These are phyloP conservation scores for Coemansia sp. DNA, from an alignment of 192 early-diverging fungal species.

Conservation along the genomic window DNA sequence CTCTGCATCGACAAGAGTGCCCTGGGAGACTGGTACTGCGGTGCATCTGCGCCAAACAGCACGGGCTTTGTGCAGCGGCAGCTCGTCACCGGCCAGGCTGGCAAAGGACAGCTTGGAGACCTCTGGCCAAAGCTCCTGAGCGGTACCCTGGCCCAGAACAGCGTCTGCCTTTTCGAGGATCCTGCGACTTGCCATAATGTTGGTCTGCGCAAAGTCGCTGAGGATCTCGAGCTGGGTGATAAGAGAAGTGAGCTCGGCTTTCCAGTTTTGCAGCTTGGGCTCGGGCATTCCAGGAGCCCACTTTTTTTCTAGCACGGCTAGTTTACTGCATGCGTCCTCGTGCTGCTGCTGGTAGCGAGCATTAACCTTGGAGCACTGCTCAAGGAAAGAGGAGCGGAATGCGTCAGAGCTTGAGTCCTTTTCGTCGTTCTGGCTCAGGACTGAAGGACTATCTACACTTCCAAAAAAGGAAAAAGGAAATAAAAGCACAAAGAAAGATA, in stretches of 20 bases:
- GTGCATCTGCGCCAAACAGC: slow-evolving; percentile 41
- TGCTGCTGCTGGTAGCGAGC: slow-evolving; percentile 53
- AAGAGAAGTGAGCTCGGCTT: slow-evolving; percentile 22
- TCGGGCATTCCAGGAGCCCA: slow-evolving; percentile 22
- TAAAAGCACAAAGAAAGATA: neutral
- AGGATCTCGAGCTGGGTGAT: slow-evolving; percentile 30
- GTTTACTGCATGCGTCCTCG: slow-evolving; percentile 20
- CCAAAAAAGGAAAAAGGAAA: neutral
- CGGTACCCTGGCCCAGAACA: slow-evolving; percentile 29
- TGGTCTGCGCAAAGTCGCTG: slow-evolving; percentile 59
- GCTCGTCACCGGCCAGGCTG: slow-evolving; percentile 59
- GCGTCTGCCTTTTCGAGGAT: slow-evolving; percentile 68
- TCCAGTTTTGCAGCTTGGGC: slow-evolving; percentile 13
- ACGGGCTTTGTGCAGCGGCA: slow-evolving; percentile 55
- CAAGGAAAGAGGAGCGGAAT: slow-evolving; percentile 45
- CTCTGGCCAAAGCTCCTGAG: slow-evolving; percentile 57
- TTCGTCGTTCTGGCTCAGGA: neutral
- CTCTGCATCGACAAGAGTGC: slow-evolving; percentile 2
- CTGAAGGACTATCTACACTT: neutral
- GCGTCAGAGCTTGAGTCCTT: slow-evolving; percentile 9
- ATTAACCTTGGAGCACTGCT: slow-evolving; percentile 58
- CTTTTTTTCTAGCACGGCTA: slow-evolving; percentile 18
- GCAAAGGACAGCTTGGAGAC: slow-evolving; percentile 57
- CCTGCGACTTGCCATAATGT: slow-evolving; percentile 64
- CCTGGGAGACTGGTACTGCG: slow-evolving; percentile 13